Base-by-base conservation (phyloP, 805 yeast species). In the Cyberlindnera euphorbiae region DNA sequence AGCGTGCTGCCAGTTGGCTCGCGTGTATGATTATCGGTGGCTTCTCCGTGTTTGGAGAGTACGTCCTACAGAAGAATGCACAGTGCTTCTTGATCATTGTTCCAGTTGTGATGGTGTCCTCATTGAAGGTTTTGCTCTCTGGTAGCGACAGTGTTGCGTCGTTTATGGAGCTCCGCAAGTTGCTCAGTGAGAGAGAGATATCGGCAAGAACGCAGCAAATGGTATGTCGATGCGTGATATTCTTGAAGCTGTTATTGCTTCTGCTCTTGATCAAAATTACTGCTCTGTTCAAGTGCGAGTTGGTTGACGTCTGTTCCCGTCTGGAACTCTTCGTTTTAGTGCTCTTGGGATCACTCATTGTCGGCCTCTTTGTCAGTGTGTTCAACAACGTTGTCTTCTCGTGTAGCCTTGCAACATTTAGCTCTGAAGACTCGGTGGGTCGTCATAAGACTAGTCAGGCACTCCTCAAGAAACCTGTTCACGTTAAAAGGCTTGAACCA, bases 11-110 rank as follows among this genome's bases (percentile, higher is more conserved):
- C 12, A 28, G 46, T 18, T 16, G 33, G 4, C 6, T 49, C 4
- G 29, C 50, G 1, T 35, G 41, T 11, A 3, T 32, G 3, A 11
- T 24, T 9, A 27, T 49, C 14, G 42, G 47, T 6, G 32, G 31
- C 4, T 35, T 42, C 5, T 21, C 44, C 2, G 31, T 40, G 3
- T 47, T 46, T 35, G 46, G 49, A 10, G 35, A 40, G 15, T 43
- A 36, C 8, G 14, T 49, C 4, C 41, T 51, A 13, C 12, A 26
- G 4, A 10, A 29, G 10, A 41, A 31, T 36, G 42, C 39, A 16
- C 45, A 46, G 32, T 18, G 22, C 3, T 24, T 47, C 19, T 32
- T 45, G 31, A 24, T 46, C 2, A n/a, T 38, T 14, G 37, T 37
- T 11, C 42, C 47, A 2, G 6, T 46, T 8, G 36, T 41, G 8